These are phyloP conservation scores for Boletus subcaerulescens DNA, from an alignment of 768 basidiomycete genomes.

Conservation along the genomic window DNA sequence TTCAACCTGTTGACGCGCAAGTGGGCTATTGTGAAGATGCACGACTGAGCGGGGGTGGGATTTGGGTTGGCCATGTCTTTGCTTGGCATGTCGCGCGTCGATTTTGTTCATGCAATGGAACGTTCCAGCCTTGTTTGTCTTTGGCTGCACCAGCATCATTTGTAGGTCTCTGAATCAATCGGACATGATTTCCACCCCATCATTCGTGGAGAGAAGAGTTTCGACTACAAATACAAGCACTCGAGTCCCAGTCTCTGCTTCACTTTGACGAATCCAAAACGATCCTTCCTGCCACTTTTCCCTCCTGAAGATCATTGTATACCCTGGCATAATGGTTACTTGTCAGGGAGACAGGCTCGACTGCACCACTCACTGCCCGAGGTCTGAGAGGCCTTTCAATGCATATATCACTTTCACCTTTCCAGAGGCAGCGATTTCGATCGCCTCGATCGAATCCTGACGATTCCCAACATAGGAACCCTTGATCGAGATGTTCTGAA, in stretches of 20 bases:
- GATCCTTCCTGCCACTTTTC: slow-evolving; percentile 42
- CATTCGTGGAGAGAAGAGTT: no score
- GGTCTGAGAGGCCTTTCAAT: slow-evolving; percentile 45
- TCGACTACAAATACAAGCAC: no score
- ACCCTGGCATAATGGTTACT: slow-evolving; percentile 22
- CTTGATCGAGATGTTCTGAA: slow-evolving; percentile 26
- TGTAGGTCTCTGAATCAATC: no score
- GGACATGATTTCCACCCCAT: no score
- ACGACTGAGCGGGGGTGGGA: slow-evolving; percentile 5
- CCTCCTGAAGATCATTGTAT: slow-evolving; percentile 39
- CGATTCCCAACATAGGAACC: slow-evolving; percentile 62
- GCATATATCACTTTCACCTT: slow-evolving; percentile 61
- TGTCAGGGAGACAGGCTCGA: not conserved
- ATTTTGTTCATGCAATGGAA: no score
- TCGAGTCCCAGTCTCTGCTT: not conserved
- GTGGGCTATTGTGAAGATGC: slow-evolving; percentile 57
- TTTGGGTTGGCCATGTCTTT: not conserved
- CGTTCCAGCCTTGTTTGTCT: no score
- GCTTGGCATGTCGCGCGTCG: no score
- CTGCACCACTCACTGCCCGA: slow-evolving; percentile 45
- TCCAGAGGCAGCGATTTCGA: slow-evolving; percentile 70
- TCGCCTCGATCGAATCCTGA: slow-evolving; percentile 80
- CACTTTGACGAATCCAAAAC: slow-evolving; percentile 36
- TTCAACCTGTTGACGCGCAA: slow-evolving; percentile 84
- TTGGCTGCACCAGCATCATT: no score